These are phyloP conservation scores for Cadophora sp. DNA, from an alignment of 2,329 filamentous ascomycete species.

Conservation along the genomic window DNA sequence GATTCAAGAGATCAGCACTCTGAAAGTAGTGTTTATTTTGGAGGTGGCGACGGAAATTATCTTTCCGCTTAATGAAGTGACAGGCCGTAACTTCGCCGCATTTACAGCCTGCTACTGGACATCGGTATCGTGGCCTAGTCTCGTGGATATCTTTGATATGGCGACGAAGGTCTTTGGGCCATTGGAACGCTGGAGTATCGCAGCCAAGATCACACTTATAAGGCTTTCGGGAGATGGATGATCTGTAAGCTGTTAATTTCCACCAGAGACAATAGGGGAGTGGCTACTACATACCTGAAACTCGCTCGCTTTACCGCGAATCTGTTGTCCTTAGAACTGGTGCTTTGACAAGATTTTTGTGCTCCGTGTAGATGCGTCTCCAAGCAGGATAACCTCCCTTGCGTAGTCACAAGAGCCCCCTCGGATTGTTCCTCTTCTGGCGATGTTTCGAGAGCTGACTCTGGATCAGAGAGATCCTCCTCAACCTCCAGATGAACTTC, in stretches of 20 bases:
- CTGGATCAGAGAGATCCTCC: slow-evolving; percentile 6
- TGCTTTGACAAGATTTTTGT: slow-evolving; percentile 20
- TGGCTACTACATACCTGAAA: slow-evolving; percentile 22
- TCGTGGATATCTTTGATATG: slow-evolving; percentile 23
- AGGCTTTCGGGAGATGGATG: slow-evolving; percentile 15
- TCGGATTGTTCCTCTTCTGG: slow-evolving; percentile 15
- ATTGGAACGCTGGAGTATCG: slow-evolving; percentile 16
- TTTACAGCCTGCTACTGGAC: slow-evolving; percentile 16
- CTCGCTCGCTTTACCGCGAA: slow-evolving; percentile 16
- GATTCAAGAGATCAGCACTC: slow-evolving; percentile 11
- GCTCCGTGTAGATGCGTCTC: slow-evolving; percentile 8
- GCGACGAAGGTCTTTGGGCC: slow-evolving; percentile 24
- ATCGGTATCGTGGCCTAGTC: slow-evolving; percentile 16
- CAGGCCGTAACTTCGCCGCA: slow-evolving; percentile 9
- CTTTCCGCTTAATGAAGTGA: slow-evolving; percentile 20
- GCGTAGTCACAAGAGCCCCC: slow-evolving; percentile 11
- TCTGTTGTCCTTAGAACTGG: slow-evolving; percentile 16
- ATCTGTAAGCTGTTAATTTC: slow-evolving; percentile 17
- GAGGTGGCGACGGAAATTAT: slow-evolving; percentile 15
- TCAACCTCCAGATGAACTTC: slow-evolving; percentile 14
- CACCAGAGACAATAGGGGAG: slow-evolving; percentile 4
- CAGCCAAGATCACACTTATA: slow-evolving; percentile 22
- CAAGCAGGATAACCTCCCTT: slow-evolving; percentile 10
- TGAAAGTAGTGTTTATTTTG: slow-evolving; percentile 14
- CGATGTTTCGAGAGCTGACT: slow-evolving; percentile 16